A percentile compares a stretch with the other conserved stretches of the same genome.
Evolutionary conservation across 2,329 filamentous ascomycete species (phyloP).

Genomic region (Phoma sp.): DNA sequence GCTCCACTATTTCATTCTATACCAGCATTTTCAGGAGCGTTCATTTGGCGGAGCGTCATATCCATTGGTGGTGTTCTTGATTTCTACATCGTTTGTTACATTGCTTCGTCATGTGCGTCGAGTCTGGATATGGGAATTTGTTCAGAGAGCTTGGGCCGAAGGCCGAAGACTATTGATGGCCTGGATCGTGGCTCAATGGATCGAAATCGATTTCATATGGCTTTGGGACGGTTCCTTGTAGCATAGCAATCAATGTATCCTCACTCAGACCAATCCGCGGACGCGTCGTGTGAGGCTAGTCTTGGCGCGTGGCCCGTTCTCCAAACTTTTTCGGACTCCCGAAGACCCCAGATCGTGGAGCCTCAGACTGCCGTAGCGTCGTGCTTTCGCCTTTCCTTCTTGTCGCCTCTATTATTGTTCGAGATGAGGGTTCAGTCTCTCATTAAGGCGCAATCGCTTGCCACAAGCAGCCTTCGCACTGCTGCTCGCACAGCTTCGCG

Average conservation of each 20-base stretch:
- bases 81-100: conserved; percentile 15
- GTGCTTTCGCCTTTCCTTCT: conserved; percentile 30
- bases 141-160: neutral
- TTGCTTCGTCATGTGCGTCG: conserved; percentile 6
- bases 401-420: conserved; percentile 19
- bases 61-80: conserved; percentile 39
- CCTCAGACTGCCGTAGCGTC: conserved; percentile 37
- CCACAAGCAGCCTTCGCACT: conserved; percentile 39
- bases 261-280: conserved; percentile 10
- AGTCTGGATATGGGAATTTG: conserved; percentile 27
- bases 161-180: neutral
- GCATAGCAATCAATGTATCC: conserved; percentile 25
- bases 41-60: conserved; percentile 39
- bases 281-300: neutral
- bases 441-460: conserved; percentile 44
- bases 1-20: conserved; percentile 10
- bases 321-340: conserved; percentile 22
- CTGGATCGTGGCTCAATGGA: too few relatives aligned
- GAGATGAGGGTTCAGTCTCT: conserved; percentile 47
- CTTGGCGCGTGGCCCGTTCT: conserved; percentile 24
- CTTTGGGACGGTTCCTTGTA: too few relatives aligned
- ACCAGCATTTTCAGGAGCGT: conserved; percentile 48
- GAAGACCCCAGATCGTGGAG: conserved; percentile 20
- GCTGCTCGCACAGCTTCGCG: conserved; percentile 33
- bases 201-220: too few relatives aligned